Conservation (phyloP, 2,329 filamentous ascomycete species). For the Diaporthe citri region DNA sequence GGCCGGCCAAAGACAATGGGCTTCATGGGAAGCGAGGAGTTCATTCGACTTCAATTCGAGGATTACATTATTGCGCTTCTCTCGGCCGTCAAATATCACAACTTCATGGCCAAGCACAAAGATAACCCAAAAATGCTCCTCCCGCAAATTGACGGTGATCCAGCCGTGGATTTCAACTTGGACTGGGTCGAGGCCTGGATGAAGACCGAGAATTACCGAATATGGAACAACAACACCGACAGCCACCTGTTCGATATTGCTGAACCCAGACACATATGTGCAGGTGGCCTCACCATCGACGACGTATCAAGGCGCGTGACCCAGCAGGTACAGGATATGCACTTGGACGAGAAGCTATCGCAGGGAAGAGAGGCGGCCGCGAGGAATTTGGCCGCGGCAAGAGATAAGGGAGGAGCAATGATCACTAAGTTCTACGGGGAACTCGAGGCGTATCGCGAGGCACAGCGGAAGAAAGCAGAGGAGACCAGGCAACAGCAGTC, state of each 20-base stretch:
- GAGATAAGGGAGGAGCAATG: constrained; percentile 87
- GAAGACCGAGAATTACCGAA: constrained; percentile 88
- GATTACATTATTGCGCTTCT: constrained; percentile 93
- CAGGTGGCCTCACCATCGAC: constrained; percentile 91
- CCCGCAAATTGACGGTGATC: constrained; percentile 82
- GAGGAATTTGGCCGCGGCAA: constrained; percentile 88
- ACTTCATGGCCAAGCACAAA: constrained; percentile 67
- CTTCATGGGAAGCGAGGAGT: constrained; percentile 95
- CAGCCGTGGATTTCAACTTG: constrained; percentile 82
- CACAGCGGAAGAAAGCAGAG: constrained; percentile 74
- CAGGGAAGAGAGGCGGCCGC: constrained; percentile 87
- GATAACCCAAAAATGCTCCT: constrained; percentile 72
- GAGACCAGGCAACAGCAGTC: constrained; percentile 54
- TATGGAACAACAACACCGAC: constrained; percentile 86
- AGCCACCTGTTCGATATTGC: constrained; percentile 94
- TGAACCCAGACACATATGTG: constrained; percentile 92
- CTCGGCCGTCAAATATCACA: constrained; percentile 90
- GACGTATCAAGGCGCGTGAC: constrained; percentile 92
- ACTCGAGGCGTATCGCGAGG: constrained; percentile 84
- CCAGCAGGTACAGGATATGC: constrained; percentile 92
- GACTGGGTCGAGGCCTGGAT: constrained; percentile 93
- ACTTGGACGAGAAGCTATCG: constrained; percentile 90
- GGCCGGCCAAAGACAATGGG: constrained; percentile 92
- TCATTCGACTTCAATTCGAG: constrained; percentile 96
- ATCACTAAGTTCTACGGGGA: constrained; percentile 93